Evolutionary conservation across 148 eudicot genomes (phyloP), one percentile per base, ranked within the genome.

Genomic region (Persicaria maculosa): DNA sequence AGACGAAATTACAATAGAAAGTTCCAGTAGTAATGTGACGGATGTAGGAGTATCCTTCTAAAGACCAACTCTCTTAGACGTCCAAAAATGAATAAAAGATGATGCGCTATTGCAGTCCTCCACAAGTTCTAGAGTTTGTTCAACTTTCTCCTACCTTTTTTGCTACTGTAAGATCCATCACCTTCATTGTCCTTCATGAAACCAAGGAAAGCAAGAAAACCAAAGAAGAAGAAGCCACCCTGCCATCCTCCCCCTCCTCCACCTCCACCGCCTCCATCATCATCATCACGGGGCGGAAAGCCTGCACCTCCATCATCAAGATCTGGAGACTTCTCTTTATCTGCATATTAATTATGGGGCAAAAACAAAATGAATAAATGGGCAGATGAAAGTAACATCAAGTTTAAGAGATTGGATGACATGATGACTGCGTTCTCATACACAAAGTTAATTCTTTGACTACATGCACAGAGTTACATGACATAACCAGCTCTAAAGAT

Each of bases 281-380:
- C 88, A 73, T 83, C 88, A 57, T 85, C 88, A 52, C 83, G 77
- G 19, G 83, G 83, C 40, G 83, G 83, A 43, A 80, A 74, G 14
- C 83, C 83, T 40, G 12, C n/a, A 50, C 88, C 90, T 55, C 88
- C 88, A 80, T 85, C 86, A 74, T 85, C 90, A 8, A 87, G 90
- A 3, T 81, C 85, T 14, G 90, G 88, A 19, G 88, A 81, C 72
- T 87, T 84, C 62, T 82, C 87, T 74, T 84, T 82, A 15, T 81
- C 15, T 36, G 53, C 9, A 5, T n/a, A 71, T 12, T 15, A 46
- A 20, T 31, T 12, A n/a, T 7, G 4, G 46, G 74, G 7, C 20
- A 70, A 17, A 46, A 70, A n/a, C 17, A 17, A 10, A 52, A 52
- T 4, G 1, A 52, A 52, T 52, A 9, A 52, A 10, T 9, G 14